These are phyloP conservation scores for Tanacetum coccineum DNA, from an alignment of 129 eudicot genomes.

Conservation along the genomic window DNA sequence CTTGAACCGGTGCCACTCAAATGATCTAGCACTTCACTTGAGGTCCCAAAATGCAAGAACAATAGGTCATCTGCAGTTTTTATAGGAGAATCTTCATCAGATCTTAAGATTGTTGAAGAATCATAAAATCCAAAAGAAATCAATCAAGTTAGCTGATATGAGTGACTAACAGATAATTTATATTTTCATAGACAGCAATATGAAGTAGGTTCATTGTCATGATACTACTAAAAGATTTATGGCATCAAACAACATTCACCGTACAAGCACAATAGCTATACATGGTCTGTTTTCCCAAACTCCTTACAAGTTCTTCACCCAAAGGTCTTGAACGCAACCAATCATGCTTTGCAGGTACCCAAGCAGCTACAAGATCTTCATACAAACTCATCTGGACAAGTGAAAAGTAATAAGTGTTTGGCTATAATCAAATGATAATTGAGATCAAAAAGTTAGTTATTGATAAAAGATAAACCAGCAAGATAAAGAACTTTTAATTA, in stretches of 20 bases:
- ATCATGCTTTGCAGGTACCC: slow-evolving; percentile 95
- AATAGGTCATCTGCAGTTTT: slow-evolving; percentile 63
- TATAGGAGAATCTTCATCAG: slow-evolving; percentile 21
- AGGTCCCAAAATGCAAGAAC: slow-evolving; percentile 96
- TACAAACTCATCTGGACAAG: slow-evolving; percentile 88
- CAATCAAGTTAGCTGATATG: slow-evolving; percentile 4
- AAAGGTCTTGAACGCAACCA: slow-evolving; percentile 77
- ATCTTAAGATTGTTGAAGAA: slow-evolving; percentile 7
- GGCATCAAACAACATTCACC: slow-evolving; percentile 35
- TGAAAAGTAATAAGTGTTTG: background rate
- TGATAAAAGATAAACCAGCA: background rate
- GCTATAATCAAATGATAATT: background rate
- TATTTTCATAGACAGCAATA: too few species aligned
- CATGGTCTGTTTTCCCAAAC: slow-evolving; percentile 80
- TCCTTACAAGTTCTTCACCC: slow-evolving; percentile 70
- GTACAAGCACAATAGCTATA: slow-evolving; percentile 94
- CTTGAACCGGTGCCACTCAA: slow-evolving; percentile 65
- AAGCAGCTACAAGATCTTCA: slow-evolving; percentile 96
- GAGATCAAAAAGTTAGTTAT: background rate
- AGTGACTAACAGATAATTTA: background rate
- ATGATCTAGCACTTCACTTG: slow-evolving; percentile 94
- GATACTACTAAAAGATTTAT: slow-evolving; percentile 24
- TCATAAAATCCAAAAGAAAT: slow-evolving; percentile 6
- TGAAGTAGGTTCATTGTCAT: too few species aligned
- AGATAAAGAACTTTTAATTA: background rate